phyloP scores from a whole-genome alignment of 2,329 filamentous ascomycete species.

The Penicillium corylophilum region DNA sequence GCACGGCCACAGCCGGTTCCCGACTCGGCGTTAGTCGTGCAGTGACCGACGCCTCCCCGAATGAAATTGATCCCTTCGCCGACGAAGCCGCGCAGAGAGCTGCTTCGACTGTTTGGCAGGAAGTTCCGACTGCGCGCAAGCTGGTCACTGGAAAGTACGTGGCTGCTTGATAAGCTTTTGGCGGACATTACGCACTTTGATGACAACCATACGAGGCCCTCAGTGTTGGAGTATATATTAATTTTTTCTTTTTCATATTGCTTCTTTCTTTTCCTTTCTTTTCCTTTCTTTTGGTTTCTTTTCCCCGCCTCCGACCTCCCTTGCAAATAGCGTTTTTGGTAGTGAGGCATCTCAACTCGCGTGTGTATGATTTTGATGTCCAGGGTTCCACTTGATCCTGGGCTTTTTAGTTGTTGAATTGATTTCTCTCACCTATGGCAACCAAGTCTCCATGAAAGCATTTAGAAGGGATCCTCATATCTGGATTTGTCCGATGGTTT shows the following conservation, averaged over 20 bases:
- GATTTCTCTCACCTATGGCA: background rate
- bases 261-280: conserved; percentile 3
- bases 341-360: conserved; percentile 15
- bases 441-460: background rate
- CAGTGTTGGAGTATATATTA: conserved; percentile 18
- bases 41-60: conserved; percentile 27
- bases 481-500: no score
- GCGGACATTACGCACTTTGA: background rate
- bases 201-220: no score
- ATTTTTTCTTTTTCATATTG: conserved; percentile 4
- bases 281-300: conserved; percentile 7
- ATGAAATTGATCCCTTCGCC: conserved; percentile 49
- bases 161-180: conserved; percentile 38
- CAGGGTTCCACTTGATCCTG: background rate
- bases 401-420: background rate
- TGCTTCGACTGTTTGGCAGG: conserved; percentile 57
- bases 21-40: conserved; percentile 62
- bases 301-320: conserved; percentile 5
- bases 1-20: conserved; percentile 56
- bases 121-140: conserved; percentile 65
- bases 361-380: conserved; percentile 5
- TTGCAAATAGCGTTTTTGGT: conserved; percentile 24
- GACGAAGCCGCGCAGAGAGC: conserved; percentile 42
- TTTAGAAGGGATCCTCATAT: background rate
- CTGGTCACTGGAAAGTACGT: conserved; percentile 76